Conservation (phyloP, 2,329 filamentous ascomycete genomes). For the Cyphellophora europaea region DNA sequence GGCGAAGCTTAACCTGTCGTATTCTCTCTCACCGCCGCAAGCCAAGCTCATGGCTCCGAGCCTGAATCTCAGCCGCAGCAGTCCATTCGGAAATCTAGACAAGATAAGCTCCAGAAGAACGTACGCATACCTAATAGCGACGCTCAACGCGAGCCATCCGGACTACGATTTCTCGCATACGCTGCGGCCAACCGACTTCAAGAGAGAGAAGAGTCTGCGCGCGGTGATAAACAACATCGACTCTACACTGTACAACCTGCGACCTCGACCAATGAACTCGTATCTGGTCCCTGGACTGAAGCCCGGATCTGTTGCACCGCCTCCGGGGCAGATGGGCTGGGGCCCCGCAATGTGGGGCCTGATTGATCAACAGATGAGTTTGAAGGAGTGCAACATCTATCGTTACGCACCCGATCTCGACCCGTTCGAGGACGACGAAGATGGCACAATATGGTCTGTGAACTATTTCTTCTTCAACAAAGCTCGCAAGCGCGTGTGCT, state of each 20-base stretch:
- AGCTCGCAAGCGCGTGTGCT: constrained; percentile 80
- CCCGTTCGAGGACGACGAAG: constrained; percentile 84
- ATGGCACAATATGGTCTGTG: constrained; percentile 86
- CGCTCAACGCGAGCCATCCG: constrained; percentile 86
- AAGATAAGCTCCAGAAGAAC: constrained; percentile 82
- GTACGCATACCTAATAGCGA: constrained; percentile 93
- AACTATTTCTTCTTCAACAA: constrained; percentile 99
- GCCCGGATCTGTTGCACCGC: constrained; percentile 30
- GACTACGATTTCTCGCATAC: constrained; percentile 97
- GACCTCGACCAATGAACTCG: constrained; percentile 47
- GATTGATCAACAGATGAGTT: constrained; percentile 88
- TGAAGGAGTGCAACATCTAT: constrained; percentile 82
- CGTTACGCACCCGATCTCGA: constrained; percentile 75
- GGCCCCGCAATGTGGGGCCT: constrained; percentile 84
- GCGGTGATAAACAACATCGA: constrained; percentile 81
- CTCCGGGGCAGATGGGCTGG: constrained; percentile 51
- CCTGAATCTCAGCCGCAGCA: constrained; percentile 73
- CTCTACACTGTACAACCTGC: constrained; percentile 75
- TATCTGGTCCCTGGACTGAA: constrained; percentile 18
- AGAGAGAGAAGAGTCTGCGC: constrained; percentile 68
- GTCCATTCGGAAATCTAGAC: constrained; percentile 83
- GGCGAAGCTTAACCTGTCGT: constrained; percentile 74
- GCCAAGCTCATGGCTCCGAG: constrained; percentile 56
- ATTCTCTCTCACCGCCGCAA: constrained; percentile 76
- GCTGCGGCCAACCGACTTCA: constrained; percentile 81